Evolutionary conservation across 2,329 filamentous ascomycete genomes (phyloP), one percentile per base, ranked within the genome.

Genomic region (Rhexocercosporidium sp.): DNA sequence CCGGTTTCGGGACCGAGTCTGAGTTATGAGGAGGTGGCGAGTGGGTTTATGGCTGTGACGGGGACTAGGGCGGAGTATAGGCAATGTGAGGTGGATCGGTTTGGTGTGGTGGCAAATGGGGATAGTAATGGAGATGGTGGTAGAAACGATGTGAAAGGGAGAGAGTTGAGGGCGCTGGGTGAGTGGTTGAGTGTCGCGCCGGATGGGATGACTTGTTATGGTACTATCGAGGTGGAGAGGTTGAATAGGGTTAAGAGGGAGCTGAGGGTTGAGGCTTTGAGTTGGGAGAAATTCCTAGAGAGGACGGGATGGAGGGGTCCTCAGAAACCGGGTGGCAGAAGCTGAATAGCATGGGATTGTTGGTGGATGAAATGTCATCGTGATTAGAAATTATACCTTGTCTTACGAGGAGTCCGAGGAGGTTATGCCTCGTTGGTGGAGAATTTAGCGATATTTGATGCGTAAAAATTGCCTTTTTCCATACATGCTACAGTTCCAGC

Each of bases 301-400:
- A 53, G 56, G 53, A 65, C 54, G 22, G 46, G 65, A 3, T 63
- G 59, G 63, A 63, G 51, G n/a, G 61, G 61, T 14, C 61, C 61
- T n/a, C n/a, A n/a, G n/a, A n/a, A n/a, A n/a, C n/a, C n/a, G n/a
- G n/a, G n/a, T n/a, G n/a, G n/a, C n/a, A n/a, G n/a, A n/a, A n/a
- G n/a, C n/a, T n/a, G n/a, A n/a, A n/a, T n/a, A n/a, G n/a, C n/a
- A n/a, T n/a, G n/a, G n/a, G n/a, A n/a, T n/a, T n/a, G n/a, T n/a
- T n/a, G n/a, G n/a, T n/a, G n/a, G n/a, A n/a, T n/a, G n/a, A n/a
- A n/a, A n/a, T n/a, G n/a, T n/a, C n/a, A n/a, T n/a, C n/a, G n/a
- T n/a, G n/a, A n/a, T n/a, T n/a, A n/a, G n/a, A n/a, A n/a, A n/a
- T n/a, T n/a, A n/a, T n/a, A n/a, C n/a, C n/a, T n/a, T n/a, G n/a